Conservation (phyloP, 768 basidiomycete species). For the Amanita brunnescens region DNA sequence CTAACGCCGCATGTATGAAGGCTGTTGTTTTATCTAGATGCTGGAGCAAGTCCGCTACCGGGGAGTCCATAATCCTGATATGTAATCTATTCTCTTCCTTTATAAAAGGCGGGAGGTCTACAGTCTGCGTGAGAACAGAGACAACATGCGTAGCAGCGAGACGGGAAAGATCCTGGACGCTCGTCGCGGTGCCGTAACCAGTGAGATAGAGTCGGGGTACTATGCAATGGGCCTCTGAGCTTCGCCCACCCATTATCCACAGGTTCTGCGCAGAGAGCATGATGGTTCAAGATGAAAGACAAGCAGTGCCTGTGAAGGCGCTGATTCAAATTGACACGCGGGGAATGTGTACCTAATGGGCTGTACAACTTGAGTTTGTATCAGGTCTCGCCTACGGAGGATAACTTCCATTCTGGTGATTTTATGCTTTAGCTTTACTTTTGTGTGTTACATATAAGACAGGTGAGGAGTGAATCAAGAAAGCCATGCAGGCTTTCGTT, state of each 20-base stretch:
- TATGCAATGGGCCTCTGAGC: conserved; percentile 18
- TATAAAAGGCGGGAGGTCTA: conserved; percentile 37
- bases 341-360: too few species aligned
- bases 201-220: conserved; percentile 52
- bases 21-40: conserved; percentile 41
- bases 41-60: conserved; percentile 30
- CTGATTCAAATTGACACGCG: not conserved
- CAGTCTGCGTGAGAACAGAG: conserved; percentile 48
- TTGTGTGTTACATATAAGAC: too few species aligned
- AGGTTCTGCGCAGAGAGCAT: conserved; percentile 28
- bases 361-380: too few species aligned
- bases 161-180: conserved; percentile 34
- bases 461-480: too few species aligned
- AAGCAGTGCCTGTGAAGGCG: conserved; percentile 3
- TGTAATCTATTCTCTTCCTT: conserved; percentile 36
- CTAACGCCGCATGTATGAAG: conserved; percentile 44
- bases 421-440: too few species aligned
- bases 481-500: too few species aligned
- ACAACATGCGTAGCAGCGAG: conserved; percentile 71
- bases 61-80: conserved; percentile 36
- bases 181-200: conserved; percentile 46
- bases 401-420: too few species aligned
- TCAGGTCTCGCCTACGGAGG: too few species aligned
- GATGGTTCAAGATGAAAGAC: not conserved
- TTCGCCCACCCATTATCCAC: conserved; percentile 13